Evolutionary conservation across 2,329 filamentous ascomycete species (phyloP).

Genomic region (Monosporascus sp.): DNA sequence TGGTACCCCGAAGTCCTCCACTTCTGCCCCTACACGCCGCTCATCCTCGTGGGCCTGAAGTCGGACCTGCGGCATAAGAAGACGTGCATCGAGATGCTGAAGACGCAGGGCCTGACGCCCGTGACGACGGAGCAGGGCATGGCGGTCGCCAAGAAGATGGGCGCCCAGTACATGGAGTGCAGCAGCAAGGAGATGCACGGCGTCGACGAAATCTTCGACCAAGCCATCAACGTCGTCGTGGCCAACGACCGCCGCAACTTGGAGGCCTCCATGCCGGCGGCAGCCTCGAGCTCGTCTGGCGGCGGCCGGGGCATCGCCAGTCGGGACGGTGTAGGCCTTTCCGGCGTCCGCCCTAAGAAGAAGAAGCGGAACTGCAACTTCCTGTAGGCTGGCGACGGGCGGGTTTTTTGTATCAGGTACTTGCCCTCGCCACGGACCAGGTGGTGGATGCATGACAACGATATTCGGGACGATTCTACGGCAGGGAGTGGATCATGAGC

Average conservation of each 20-base stretch:
- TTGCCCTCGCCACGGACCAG: too few relatives aligned
- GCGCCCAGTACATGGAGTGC: conserved; percentile 94
- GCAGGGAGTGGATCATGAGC: conserved; percentile 1
- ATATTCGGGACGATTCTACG: not conserved
- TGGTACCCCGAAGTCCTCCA: conserved; percentile 99
- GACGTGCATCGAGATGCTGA: conserved; percentile 97
- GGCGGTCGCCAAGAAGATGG: conserved; percentile 87
- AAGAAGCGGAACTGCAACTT: conserved; percentile 83
- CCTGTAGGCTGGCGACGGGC: conserved; percentile 47
- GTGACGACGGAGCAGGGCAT: conserved; percentile 88
- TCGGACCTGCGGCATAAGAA: conserved; percentile 93
- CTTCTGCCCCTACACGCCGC: conserved; percentile 95
- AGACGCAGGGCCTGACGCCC: conserved; percentile 92
- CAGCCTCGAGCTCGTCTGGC: conserved; percentile 25
- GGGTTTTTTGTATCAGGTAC: not conserved
- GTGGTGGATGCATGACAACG: not conserved
- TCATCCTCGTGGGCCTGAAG: conserved; percentile 93
- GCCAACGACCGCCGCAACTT: conserved; percentile 67
- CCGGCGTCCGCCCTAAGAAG: conserved; percentile 54
- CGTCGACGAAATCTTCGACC: conserved; percentile 93
- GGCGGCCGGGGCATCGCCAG: conserved; percentile 24
- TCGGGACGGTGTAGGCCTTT: conserved; percentile 32
- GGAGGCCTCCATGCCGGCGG: conserved; percentile 41
- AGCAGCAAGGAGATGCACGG: conserved; percentile 96
- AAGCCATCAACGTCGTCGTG: conserved; percentile 85